Evolutionary conservation across 2,329 filamentous ascomycete species (phyloP).

Genomic region (Phaeosphaeria sp.): DNA sequence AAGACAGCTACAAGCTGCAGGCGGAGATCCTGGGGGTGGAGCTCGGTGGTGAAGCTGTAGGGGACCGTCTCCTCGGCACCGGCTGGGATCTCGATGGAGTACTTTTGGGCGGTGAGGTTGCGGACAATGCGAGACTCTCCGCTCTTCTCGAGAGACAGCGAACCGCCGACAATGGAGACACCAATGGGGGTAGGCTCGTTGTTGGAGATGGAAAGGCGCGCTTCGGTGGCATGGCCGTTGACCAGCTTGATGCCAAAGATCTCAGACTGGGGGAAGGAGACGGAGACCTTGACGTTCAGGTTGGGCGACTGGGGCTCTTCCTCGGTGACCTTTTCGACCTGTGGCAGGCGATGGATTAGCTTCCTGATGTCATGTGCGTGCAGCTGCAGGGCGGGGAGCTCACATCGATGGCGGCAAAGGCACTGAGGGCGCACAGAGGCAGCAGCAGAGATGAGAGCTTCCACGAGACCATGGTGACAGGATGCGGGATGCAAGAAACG

Average conservation of each 20-base stretch:
- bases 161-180: conserved; percentile 78
- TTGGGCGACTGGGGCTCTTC: conserved; percentile 69
- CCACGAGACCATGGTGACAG: conserved; percentile 71
- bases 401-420: conserved; percentile 67
- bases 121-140: conserved; percentile 68
- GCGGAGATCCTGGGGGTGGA: conserved; percentile 88
- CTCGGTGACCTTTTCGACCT: conserved; percentile 43
- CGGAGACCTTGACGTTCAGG: conserved; percentile 61
- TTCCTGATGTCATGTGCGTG: conserved; percentile 45
- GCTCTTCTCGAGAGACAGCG: conserved; percentile 67
- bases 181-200: conserved; percentile 77
- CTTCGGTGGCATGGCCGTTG: conserved; percentile 86
- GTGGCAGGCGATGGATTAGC: conserved; percentile 26
- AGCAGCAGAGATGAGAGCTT: conserved; percentile 75
- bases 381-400: conserved; percentile 45
- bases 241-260: conserved; percentile 95
- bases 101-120: conserved; percentile 82
- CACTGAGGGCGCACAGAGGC: conserved; percentile 71
- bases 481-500: conserved; percentile 16
- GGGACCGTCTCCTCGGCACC: conserved; percentile 78
- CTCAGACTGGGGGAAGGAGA: conserved; percentile 71
- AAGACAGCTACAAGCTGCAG: conserved; percentile 80
- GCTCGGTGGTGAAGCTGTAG: conserved; percentile 86
- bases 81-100: conserved; percentile 74
- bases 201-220: conserved; percentile 83